Evolutionary conservation across 495 filamentous ascomycete genomes (phyloP), one percentile per base, ranked within the genome.

Genomic region (Astrocystis sublimbata): DNA sequence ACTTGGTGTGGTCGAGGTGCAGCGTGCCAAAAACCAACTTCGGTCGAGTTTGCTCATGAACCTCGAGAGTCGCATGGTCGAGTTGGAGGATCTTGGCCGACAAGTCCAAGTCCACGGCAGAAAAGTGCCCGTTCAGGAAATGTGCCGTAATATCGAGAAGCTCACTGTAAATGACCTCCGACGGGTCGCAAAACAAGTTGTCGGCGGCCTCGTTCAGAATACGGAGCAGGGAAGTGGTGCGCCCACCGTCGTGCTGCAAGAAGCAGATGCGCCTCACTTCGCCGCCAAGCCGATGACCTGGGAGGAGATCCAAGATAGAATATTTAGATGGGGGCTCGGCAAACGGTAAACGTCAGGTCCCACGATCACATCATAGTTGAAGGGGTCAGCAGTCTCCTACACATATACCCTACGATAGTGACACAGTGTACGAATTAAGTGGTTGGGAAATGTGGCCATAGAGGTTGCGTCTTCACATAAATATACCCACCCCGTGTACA

Each of bases 21-120:
- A 88, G 71, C 86, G 94, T n/a, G 94, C 94, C 10, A 99, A 99
- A 85, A 99, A 99, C 71, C 96, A 98, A 79, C 86, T 99, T 35
- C 83, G 92, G 36, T 92, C 88, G 12, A 90, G 88, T 41, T 79
- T 99, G 24, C 83, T 99, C 40, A 98, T 99, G 96, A 99, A 99
- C 77, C 84, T 99, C 0, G 94, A 99, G 79, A 90, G 86, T 61
- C 85, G 96, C 42, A 97, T 98, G 94, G 92, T 98, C 12, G 96
- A 97, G 75, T 79, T 99, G n/a, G 94, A 99, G 79, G 94, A 99
- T 75, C 82, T 99, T 6, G 94, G 96, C 38, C 81, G 94, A 61
- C 94, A 98, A 75, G 91, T 99, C 8, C 96, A 98, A 75, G 92
- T 97, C 12, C 92, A 97, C 72, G 93, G 92, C 9, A 82, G 87